These are phyloP conservation scores for Xylaria acuta DNA, from an alignment of 495 filamentous ascomycete species.

Conservation along the genomic window DNA sequence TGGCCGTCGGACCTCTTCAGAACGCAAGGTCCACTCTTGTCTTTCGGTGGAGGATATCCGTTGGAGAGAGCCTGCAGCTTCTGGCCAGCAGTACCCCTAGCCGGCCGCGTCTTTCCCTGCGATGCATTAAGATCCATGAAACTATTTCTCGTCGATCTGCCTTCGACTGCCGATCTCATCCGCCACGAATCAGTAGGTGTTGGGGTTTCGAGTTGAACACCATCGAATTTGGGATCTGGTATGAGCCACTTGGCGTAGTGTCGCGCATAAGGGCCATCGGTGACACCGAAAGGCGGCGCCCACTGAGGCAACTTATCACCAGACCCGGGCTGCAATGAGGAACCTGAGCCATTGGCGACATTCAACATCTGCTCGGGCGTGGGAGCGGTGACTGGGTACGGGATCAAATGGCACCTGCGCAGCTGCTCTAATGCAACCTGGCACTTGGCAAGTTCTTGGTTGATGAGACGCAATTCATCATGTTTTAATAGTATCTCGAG, in stretches of 20 bases:
- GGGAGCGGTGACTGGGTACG: constrained; percentile 73
- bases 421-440: constrained; percentile 95
- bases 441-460: constrained; percentile 95
- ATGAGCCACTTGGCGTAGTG: constrained; percentile 96
- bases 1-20: constrained; percentile 61
- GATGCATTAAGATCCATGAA: constrained; percentile 61
- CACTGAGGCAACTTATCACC: constrained; percentile 67
- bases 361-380: constrained; percentile 66
- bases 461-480: constrained; percentile 88
- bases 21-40: constrained; percentile 61
- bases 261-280: constrained; percentile 87
- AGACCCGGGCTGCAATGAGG: constrained; percentile 62
- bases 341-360: constrained; percentile 73
- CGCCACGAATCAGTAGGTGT: constrained; percentile 40
- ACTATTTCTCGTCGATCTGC: constrained; percentile 76
- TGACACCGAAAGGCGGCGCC: constrained; percentile 85
- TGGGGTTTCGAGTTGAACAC: constrained; percentile 53
- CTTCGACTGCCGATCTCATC: constrained; percentile 60
- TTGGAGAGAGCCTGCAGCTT: constrained; percentile 76
- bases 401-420: constrained; percentile 87
- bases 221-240: constrained; percentile 86
- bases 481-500: constrained; percentile 95
- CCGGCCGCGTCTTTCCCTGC: constrained; percentile 64
- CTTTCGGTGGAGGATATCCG: constrained; percentile 73
- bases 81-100: constrained; percentile 62